Conservation (phyloP, 495 filamentous ascomycete genomes). For the Neurospora sp. region DNA sequence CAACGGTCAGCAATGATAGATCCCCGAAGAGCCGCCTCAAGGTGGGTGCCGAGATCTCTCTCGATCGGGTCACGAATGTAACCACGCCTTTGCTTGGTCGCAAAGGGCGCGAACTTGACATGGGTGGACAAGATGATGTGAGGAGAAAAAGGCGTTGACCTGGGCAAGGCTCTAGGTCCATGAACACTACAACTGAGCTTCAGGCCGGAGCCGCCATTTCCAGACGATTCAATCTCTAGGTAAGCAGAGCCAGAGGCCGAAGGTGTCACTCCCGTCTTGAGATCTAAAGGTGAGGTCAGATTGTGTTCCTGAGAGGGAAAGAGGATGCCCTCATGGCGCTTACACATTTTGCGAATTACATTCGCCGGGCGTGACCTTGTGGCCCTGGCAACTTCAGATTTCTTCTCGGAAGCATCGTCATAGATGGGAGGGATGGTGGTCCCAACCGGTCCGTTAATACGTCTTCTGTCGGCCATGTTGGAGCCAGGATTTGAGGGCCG, state of each 20-base stretch:
- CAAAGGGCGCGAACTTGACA: slow-evolving; percentile 94
- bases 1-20: slow-evolving; percentile 86
- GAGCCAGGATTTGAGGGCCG: not conserved
- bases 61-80: slow-evolving; percentile 81
- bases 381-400: slow-evolving; percentile 36
- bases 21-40: slow-evolving; percentile 82
- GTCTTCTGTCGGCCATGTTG: slow-evolving; percentile 73
- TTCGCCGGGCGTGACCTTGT: slow-evolving; percentile 36
- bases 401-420: slow-evolving; percentile 30
- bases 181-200: slow-evolving; percentile 91
- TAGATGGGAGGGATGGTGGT: slow-evolving; percentile 70
- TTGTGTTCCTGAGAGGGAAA: not conserved
- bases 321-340: slow-evolving; percentile 18
- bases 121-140: slow-evolving; percentile 83
- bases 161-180: slow-evolving; percentile 81
- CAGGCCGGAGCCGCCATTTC: slow-evolving; percentile 47
- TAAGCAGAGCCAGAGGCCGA: slow-evolving; percentile 93
- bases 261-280: slow-evolving; percentile 86
- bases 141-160: slow-evolving; percentile 79
- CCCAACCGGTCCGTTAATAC: slow-evolving; percentile 78
- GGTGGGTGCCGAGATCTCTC: slow-evolving; percentile 79
- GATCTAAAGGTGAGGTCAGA: slow-evolving; percentile 41
- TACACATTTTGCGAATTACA: slow-evolving; percentile 76
- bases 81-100: slow-evolving; percentile 66
- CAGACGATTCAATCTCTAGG: slow-evolving; percentile 64